Percentiles rank a stretch among this genome's conserved stretches.
Conservation (phyloP, 345 rosid species). For the Carallia pectinifolia region DNA sequence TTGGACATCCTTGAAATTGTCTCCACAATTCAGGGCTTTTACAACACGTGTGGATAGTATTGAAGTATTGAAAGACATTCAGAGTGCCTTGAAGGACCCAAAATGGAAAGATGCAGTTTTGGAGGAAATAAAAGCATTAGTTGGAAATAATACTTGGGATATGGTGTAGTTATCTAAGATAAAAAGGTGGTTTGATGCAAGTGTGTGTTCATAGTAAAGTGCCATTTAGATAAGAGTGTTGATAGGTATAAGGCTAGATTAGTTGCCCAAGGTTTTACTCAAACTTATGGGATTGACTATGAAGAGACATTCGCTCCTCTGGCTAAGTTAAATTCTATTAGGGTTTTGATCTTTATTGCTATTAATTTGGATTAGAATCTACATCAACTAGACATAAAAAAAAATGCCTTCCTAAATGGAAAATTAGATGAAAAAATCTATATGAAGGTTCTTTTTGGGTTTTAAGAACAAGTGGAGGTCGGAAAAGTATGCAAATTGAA, state of each 20-base stretch:
- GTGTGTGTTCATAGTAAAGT: too few relatives aligned
- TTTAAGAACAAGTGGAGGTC: background rate
- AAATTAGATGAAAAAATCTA: background rate
- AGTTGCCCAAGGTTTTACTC: background rate
- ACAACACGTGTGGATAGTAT: background rate
- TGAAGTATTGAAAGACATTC: background rate
- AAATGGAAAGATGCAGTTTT: background rate
- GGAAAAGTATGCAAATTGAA: background rate
- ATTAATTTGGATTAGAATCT: too few relatives aligned
- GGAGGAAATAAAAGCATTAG: background rate
- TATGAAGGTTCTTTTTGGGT: background rate
- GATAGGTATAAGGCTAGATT: too few relatives aligned
- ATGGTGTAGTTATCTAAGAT: background rate
- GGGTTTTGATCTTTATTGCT: too few relatives aligned
- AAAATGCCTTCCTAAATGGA: background rate
- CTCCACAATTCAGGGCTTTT: background rate
- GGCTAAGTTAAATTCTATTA: background rate
- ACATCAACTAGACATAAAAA: too few relatives aligned
- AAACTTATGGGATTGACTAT: background rate
- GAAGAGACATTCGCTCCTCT: background rate
- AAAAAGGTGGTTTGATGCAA: background rate
- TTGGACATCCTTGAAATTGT: background rate
- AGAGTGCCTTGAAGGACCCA: background rate
- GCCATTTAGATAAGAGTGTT: too few relatives aligned
- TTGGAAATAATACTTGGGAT: background rate